Base-by-base conservation (phyloP, 768 basidiomycete genomes). In the Lentinus tigrinus region DNA sequence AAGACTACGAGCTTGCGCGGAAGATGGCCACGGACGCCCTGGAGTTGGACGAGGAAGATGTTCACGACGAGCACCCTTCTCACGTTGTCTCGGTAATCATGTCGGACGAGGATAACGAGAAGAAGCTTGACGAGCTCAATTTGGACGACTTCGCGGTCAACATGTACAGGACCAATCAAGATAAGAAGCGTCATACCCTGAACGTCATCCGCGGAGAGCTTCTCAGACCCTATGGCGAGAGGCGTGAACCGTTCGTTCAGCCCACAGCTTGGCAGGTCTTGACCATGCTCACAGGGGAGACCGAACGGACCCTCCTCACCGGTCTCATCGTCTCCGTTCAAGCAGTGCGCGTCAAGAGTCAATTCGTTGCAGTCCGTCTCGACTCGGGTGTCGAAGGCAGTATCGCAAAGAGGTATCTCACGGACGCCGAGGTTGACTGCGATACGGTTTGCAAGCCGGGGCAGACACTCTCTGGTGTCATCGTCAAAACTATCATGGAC, bases 11-110 rank as follows among this genome's bases (percentile, higher is more conserved):
- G 63, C 81, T 98, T 38, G 96, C 97, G 3, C 87, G 93, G 36
- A 98, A 98, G 78, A 97, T 99, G 95, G 96, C 96, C 37, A 91
- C 93, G 19, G 95, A 98, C 72, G 94, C 96, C 4, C 81, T 98
- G 14, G 97, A 98, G 68, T 81, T 93, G n/a, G 97, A 99, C 63
- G 95, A 96, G 67, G 97, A 98, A 71, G 97, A 99, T 74, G 81
- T 94, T 34, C 91, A 91, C 55, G 92, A 93, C 63, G 86, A 91
- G 66, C 91, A 96, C 69, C 91, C 95, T 26, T 98, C 97, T 1
- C 86, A 89, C 64, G 89, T 92, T 8, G 93, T 99, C 44, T 82
- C 83, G 14, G 74, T 87, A 46, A 88, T 99, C 69, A 93, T 97
- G 87, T 79, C 84, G 40, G 93, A 96, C 69, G 77, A 73, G 26